A percentile compares a stretch with the other conserved stretches of the same genome.
phyloP scores from a whole-genome alignment of 768 basidiomycete species.

The Boletus bicolor region DNA sequence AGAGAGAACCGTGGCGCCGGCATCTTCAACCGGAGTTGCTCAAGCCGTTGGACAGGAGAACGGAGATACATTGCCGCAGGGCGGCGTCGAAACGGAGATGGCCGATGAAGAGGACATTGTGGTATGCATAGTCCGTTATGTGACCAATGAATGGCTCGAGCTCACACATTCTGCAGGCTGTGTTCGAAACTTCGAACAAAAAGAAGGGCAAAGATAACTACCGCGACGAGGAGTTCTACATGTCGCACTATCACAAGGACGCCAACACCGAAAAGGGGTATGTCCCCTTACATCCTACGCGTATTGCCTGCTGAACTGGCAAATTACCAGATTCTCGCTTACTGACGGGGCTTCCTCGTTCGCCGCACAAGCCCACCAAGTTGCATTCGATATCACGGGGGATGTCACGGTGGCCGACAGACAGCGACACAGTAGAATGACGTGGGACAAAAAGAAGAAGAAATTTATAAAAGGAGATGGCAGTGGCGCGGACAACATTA shows the following conservation, averaged over 20 bases:
- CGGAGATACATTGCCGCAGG: slow-evolving; percentile 28
- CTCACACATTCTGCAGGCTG: slow-evolving; percentile 44
- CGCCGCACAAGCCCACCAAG: slow-evolving; percentile 73
- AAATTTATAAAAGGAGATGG: slow-evolving; percentile 87
- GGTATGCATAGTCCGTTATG: slow-evolving; percentile 39
- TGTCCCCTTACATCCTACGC: slow-evolving; percentile 18
- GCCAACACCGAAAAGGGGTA: slow-evolving; percentile 89
- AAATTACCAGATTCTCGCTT: slow-evolving; percentile 70
- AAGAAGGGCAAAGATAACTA: slow-evolving; percentile 46
- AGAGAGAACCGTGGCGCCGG: slow-evolving; percentile 40
- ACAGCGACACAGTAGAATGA: slow-evolving; percentile 56
- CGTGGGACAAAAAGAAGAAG: slow-evolving; percentile 97
- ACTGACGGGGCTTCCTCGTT: slow-evolving; percentile 85
- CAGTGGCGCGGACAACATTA: slow-evolving; percentile 86
- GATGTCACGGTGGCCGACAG: slow-evolving; percentile 62
- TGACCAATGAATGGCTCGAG: neutral
- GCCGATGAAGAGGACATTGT: slow-evolving; percentile 76
- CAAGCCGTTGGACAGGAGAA: slow-evolving; percentile 35
- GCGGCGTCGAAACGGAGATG: slow-evolving; percentile 51
- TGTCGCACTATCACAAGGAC: slow-evolving; percentile 89
- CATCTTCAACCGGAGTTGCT: slow-evolving; percentile 26
- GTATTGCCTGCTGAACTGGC: neutral
- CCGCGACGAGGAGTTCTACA: slow-evolving; percentile 84
- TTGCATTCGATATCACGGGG: slow-evolving; percentile 77
- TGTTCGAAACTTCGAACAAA: slow-evolving; percentile 56